A percentile compares a stretch with the other conserved stretches of the same genome.
Evolutionary conservation across 1,284 basidiomycete species (phyloP).

Genomic region (Mycosarcoma mackinlayi): DNA sequence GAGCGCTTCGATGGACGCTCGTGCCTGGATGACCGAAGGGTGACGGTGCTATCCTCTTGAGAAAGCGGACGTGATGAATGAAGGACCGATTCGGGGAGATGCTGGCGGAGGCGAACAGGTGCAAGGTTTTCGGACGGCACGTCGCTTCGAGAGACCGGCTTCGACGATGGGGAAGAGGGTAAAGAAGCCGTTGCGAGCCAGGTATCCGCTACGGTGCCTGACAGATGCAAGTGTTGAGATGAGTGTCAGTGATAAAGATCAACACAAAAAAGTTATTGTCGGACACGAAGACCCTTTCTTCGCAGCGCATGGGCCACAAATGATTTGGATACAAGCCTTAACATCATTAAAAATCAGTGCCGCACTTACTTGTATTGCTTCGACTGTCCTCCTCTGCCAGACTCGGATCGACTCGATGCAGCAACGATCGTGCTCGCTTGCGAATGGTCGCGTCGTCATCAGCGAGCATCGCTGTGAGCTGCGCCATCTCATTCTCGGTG

Average conservation of each 20-base stretch:
- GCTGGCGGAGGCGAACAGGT: background rate
- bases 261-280: background rate
- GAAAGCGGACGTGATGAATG: conserved; percentile 31
- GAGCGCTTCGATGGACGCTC: background rate
- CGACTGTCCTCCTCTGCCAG: conserved; percentile 7
- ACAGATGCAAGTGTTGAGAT: background rate
- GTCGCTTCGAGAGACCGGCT: background rate
- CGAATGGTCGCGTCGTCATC: conserved; percentile 32
- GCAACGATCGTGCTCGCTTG: conserved; percentile 15
- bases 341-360: background rate
- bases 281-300: conserved; percentile 14
- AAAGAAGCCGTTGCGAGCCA: conserved; percentile 13
- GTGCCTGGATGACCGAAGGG: conserved; percentile 10
- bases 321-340: background rate
- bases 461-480: conserved; percentile 32
- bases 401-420: conserved; percentile 21
- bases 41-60: conserved; percentile 17
- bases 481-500: conserved; percentile 29
- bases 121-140: conserved; percentile 4
- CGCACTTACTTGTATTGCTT: conserved; percentile 19
- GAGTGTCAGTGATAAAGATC: background rate
- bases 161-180: conserved; percentile 2
- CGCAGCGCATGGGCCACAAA: conserved; percentile 16
- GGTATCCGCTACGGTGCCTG: conserved; percentile 8
- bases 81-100: conserved; percentile 20